A percentile compares a stretch with the other conserved stretches of the same genome.
Evolutionary conservation across 176 grass and related monocot species (phyloP).

Genomic region (Paspalum notatum): DNA sequence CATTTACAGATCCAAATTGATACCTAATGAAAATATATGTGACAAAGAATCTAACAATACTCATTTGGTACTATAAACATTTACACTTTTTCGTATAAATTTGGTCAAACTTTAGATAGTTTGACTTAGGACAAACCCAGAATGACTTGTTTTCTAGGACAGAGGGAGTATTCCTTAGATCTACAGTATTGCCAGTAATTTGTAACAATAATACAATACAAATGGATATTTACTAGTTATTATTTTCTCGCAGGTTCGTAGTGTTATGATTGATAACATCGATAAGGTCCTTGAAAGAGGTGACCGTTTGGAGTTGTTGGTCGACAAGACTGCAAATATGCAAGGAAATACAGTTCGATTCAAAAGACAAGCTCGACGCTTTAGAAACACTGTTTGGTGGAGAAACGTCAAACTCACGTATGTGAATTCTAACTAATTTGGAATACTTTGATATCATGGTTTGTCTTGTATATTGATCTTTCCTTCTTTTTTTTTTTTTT

Average conservation of each 20-base stretch:
- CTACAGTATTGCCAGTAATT: neutral
- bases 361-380: constrained; percentile 90
- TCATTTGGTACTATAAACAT: no score
- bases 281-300: constrained; percentile 99
- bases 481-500: neutral
- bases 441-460: neutral
- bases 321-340: constrained; percentile 93
- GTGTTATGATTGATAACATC: constrained; percentile 99
- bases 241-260: constrained; percentile 67
- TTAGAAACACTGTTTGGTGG: constrained; percentile 86
- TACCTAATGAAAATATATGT: no score
- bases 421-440: constrained; percentile 30
- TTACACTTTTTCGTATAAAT: no score
- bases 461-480: neutral
- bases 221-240: constrained; percentile 12
- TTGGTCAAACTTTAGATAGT: no score
- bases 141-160: no score
- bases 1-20: no score
- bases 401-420: constrained; percentile 94
- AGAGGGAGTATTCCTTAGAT: no score
- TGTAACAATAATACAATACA: neutral
- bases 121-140: no score
- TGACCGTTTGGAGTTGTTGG: constrained; percentile 84
- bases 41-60: no score
- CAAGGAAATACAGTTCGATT: constrained; percentile 94